Base-by-base conservation (phyloP, 1,139 yeast genomes). In the Protomyces lactucae-debilis region DNA sequence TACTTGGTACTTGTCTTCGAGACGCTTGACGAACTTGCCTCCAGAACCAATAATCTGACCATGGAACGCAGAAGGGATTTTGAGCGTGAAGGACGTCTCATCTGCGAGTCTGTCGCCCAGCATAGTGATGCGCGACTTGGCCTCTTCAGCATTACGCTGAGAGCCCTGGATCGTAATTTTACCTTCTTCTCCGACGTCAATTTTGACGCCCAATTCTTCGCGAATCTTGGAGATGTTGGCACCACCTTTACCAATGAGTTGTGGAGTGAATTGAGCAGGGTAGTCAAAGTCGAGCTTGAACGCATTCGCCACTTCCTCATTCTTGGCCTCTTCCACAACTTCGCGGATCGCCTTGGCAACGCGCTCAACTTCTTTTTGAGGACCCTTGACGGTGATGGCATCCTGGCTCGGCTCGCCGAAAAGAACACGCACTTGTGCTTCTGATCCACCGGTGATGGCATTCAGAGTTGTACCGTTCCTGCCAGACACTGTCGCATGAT, bases 171-270 rank as follows among this genome's bases (percentile, higher is more conserved):
- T 77, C 3, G 78, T 76, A 55, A 93, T 82, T 40, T 80, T 80
- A 18, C 87, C 84, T 67, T 80, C 80, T 59, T 81, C 83, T 3
- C 63, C 63, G 61, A 91, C 86, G 71, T 91, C 96, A 69, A 95
- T 82, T 70, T 82, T 83, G 68, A 89, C 91, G 57, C 86, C 92
- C 72, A 80, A 90, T 73, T 88, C 88, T n/a, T 88, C 90, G 70
- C 87, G 82, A 69, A 90, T 76, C 64, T 83, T 78, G 70, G 83
- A 82, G 73, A 93, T 77, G 73, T 85, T 84, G 53, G 88, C 78
- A 66, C 99, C 99, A 68, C 84, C 88, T 74, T 87, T 88, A 70
- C 99, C 99, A 75, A 95, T 90, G 65, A 95, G 80, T 76, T 95
- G 85, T 52, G 95, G 82, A 67, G 92, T 79, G 57, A 84, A 83